phyloP scores from a whole-genome alignment of 225 moss, liverwort and hornwort species.

The Straminergon stramineum region DNA sequence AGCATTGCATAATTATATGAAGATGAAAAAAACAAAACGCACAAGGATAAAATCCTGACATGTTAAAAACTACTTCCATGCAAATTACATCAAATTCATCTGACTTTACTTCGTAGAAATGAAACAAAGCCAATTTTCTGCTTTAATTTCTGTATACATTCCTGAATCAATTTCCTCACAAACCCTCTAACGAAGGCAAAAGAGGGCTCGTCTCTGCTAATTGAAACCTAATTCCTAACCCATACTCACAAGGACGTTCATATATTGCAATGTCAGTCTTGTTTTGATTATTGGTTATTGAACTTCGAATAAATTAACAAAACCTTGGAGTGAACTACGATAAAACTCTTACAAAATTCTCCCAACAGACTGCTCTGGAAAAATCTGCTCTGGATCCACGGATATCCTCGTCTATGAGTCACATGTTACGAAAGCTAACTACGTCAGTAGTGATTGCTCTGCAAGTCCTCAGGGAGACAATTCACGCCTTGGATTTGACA shows the following conservation, averaged over 20 bases:
- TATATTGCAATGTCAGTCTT: background rate
- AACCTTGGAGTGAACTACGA: background rate
- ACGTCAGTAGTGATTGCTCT: background rate
- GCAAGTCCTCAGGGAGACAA: background rate
- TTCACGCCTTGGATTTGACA: constrained; percentile 31
- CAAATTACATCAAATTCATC: background rate
- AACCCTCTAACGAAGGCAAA: background rate
- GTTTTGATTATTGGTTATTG: background rate
- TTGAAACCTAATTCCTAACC: background rate
- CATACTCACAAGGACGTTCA: background rate
- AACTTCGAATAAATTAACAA: background rate
- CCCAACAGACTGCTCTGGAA: background rate
- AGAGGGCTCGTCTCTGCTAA: background rate
- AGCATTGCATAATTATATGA: background rate
- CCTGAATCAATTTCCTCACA: background rate
- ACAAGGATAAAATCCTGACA: background rate
- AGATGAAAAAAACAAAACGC: background rate
- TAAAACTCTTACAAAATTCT: background rate
- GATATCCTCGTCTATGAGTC: background rate
- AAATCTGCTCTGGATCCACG: background rate
- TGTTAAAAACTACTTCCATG: background rate
- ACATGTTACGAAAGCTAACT: background rate
- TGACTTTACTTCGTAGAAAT: background rate
- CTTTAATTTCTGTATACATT: background rate
- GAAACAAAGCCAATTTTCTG: background rate